Conservation (phyloP, 441 rosid genomes). For the Manihot esculenta region DNA sequence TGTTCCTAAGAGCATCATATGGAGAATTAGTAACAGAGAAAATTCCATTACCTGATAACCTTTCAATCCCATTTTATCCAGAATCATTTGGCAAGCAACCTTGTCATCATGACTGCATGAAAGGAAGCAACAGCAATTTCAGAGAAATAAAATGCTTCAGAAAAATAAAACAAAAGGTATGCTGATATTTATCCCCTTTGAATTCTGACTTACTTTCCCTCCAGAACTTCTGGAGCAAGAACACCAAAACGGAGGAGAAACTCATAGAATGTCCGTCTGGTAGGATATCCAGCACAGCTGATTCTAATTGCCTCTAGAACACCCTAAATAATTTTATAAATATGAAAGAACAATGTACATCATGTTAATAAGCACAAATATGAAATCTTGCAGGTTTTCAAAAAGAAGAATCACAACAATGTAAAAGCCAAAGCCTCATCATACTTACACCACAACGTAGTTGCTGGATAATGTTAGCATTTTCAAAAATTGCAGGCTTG, state of each 20-base stretch:
- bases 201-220: slow-evolving; percentile 79
- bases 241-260: slow-evolving; percentile 98
- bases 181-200: not conserved
- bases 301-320: slow-evolving; percentile 99
- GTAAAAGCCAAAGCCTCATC: slow-evolving; percentile 24
- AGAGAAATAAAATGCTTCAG: slow-evolving; percentile 11
- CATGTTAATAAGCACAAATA: slow-evolving; percentile 5
- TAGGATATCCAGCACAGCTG: slow-evolving; percentile 99
- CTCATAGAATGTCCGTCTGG: slow-evolving; percentile 93
- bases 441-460: slow-evolving; percentile 98
- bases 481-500: slow-evolving; percentile 98
- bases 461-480: slow-evolving; percentile 91
- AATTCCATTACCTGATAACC: slow-evolving; percentile 85
- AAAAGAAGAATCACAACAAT: slow-evolving; percentile 15
- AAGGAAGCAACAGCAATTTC: slow-evolving; percentile 24
- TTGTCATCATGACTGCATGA: slow-evolving; percentile 84
- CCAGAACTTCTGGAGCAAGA: slow-evolving; percentile 96
- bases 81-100: slow-evolving; percentile 91
- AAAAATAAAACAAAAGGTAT: not conserved
- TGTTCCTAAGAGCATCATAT: not conserved
- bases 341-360: not conserved
- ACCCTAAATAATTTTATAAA: slow-evolving; percentile 52
- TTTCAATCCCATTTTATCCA: slow-evolving; percentile 85
- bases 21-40: slow-evolving; percentile 17
- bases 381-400: slow-evolving; percentile 10